Base-by-base conservation (phyloP, 2,329 filamentous ascomycete species). In the Akanthomyces dipterigenus region DNA sequence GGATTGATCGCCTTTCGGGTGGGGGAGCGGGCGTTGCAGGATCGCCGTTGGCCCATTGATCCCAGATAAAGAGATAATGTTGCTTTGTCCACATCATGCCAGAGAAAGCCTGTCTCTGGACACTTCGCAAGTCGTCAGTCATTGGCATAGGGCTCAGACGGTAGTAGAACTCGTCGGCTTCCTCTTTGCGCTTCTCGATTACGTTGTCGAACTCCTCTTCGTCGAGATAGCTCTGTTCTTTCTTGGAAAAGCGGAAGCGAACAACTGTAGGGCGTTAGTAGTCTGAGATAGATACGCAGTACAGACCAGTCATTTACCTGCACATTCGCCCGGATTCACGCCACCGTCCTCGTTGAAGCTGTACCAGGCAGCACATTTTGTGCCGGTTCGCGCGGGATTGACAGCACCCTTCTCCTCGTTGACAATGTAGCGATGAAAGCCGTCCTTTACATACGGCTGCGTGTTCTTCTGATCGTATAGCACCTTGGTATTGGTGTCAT, bases 21-120 rank as follows among this genome's bases (percentile, higher is more conserved):
- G 93, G 93, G 28, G 95, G 95, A 36, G 93, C 90, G 48, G 93
- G 91, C 80, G 93, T 91, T 53, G 82, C 83, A 12, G 93, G 93
- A 71, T 98, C 93, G 57, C 93, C 93, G 65, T 96, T 96, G 28
- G 93, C 92, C 93, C 93, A 98, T 72, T 98, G 90, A 66, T 98
- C 93, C 91, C 92, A 97, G 68, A 98, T 86, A 74, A 98, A 97
- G 71, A 96, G 86, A 74, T 98, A 98, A 76, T 91, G 91, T 73
- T 98, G 93, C 75, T 98, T 98, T 65, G 89, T 96, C 93, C 93
- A 98, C 82, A 98, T 88, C 93, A 98, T 98, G 59, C 95, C 93
- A 0, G 93, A 88, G 66, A 97, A 89, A 4, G 93, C 95, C 73
- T 97, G 93, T 67, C 93, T 86, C 76, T 98, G 95, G 67, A 98